Evolutionary conservation across 2,329 filamentous ascomycete species (phyloP), one percentile per base, ranked within the genome.

Genomic region (Sarocladiaceae sp.): DNA sequence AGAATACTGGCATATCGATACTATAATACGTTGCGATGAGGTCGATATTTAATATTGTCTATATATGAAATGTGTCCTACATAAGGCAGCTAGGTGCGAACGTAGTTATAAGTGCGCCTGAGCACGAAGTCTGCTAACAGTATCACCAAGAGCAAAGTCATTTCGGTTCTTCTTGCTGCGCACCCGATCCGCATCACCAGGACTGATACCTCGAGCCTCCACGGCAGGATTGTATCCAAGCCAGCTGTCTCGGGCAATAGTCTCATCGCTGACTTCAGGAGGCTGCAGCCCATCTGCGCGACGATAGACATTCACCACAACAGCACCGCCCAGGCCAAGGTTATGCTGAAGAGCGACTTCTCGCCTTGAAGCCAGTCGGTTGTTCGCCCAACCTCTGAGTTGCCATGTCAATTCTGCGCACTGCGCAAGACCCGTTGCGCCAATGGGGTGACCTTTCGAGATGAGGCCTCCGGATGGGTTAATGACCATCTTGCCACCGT

Each of bases 351-450:
- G 74, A 53, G 87, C 88, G 54, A 83, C 83, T 55, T 73, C 81
- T 0, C 91, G 94, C 53, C 78, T 77, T 17, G 81, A 73, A 1
- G 88, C 79, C 15, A 83, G 73, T 36, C 93, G 80, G 75, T 97
- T 97, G 71, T 94, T 96, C 18, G 93, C 93, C 93, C 93, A 97
- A 11, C 93, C 93, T 58, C 93, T 83, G 61, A 97, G 77, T 65
- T 97, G 93, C 93, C 93, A 97, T 25, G 95, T 88, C 12, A 97
- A 76, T 73, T 97, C 93, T 4, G 93, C 90, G 66, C 92, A 97
- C 73, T 97, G 93, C 12, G 93, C 94, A 50, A 97, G 79, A n/a
- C 94, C 93, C 0, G 90, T 96, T 0, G 93, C 93, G 29, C 93
- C 93, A 3, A 97, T 83, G 0, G 94, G 93, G 68, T 97, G 93